Evolutionary conservation across 371 early-diverging fungal genomes (phyloP).

Genomic region (Apophysomyces ossiformis): DNA sequence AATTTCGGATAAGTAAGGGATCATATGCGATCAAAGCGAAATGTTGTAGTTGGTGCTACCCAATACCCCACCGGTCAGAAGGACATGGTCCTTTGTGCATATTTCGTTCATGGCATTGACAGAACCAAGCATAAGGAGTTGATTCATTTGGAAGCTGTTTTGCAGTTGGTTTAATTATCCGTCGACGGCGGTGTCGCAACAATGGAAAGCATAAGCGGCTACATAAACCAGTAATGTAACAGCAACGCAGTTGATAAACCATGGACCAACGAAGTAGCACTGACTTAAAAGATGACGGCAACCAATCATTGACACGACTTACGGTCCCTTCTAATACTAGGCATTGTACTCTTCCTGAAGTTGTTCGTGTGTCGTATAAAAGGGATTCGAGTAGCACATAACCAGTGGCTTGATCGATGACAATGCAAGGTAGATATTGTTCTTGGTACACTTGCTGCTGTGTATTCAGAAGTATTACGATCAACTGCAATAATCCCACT

Average conservation of each 20-base stretch:
- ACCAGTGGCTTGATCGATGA: constrained; percentile 16
- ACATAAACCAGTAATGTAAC: constrained; percentile 12
- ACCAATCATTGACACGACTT: neutral
- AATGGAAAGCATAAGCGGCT: constrained; percentile 16
- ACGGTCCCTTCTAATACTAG: neutral
- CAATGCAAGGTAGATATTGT: constrained; percentile 7
- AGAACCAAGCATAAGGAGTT: neutral
- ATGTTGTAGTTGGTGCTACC: constrained; percentile 15
- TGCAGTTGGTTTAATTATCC: neutral
- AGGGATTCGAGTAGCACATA: neutral
- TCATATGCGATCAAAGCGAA: constrained; percentile 21
- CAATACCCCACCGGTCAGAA: constrained; percentile 4
- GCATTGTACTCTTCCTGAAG: neutral
- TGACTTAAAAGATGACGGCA: neutral
- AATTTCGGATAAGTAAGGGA: constrained; percentile 19
- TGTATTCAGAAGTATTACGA: constrained; percentile 6
- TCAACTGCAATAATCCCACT: constrained; percentile 19
- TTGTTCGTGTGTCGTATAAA: neutral
- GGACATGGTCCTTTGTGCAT: neutral
- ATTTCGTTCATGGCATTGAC: neutral
- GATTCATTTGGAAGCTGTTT: neutral
- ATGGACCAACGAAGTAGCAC: constrained; percentile 14
- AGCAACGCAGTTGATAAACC: constrained; percentile 20
- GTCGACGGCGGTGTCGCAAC: neutral
- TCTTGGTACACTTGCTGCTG: neutral